phyloP scores from a whole-genome alignment of 169 alveolate species.

The Perkinsus olseni region DNA sequence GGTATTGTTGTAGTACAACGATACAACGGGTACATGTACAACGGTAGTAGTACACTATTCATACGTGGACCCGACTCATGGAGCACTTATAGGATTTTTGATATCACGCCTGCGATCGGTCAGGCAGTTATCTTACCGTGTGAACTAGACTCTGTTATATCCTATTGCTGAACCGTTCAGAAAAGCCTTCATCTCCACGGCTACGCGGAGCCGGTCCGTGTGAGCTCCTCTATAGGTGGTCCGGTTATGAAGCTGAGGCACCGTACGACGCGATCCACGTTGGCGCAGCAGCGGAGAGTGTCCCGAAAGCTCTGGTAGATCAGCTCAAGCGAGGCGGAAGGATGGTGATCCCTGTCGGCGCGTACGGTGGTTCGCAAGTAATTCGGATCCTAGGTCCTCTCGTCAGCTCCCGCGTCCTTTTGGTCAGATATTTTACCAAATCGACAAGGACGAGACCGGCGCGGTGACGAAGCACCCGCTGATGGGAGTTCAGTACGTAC shows the following conservation, averaged over 20 bases:
- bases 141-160: too few relatives aligned
- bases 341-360: constrained; percentile 69
- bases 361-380: constrained; percentile 15
- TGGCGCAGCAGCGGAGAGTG: constrained; percentile 65
- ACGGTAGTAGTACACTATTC: too few relatives aligned
- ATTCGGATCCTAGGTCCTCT: neutral
- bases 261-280: constrained; percentile 76
- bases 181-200: too few relatives aligned
- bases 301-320: constrained; percentile 54
- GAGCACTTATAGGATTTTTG: too few relatives aligned
- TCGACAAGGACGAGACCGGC: constrained; percentile 43
- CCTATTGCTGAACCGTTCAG: too few relatives aligned
- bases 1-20: neutral
- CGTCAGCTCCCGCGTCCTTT: neutral
- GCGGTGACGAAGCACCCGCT: constrained; percentile 18
- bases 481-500: constrained; percentile 46
- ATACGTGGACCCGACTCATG: neutral
- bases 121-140: too few relatives aligned
- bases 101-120: too few relatives aligned
- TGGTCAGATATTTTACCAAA: constrained; percentile 30
- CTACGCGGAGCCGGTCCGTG: neutral
- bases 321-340: constrained; percentile 69
- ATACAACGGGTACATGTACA: neutral
- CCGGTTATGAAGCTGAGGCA: constrained; percentile 51
- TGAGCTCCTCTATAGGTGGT: constrained; percentile 19